Conservation (phyloP, 2,329 filamentous ascomycete genomes). For the Cordyceps fumosorosea region DNA sequence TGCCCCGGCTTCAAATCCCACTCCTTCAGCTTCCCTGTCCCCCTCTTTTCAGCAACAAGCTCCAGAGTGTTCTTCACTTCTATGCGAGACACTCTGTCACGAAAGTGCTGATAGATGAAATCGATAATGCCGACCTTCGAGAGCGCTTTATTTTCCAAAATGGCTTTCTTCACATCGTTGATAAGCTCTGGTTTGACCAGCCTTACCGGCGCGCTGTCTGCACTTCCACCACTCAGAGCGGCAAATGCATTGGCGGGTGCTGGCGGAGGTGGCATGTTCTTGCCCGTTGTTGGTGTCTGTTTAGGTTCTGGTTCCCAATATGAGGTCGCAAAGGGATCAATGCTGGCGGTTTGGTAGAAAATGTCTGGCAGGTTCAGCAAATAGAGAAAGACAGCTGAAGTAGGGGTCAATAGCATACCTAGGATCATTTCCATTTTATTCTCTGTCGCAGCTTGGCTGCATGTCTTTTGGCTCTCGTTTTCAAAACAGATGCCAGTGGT, state of each 20-base stretch:
- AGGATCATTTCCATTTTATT: conserved; percentile 72
- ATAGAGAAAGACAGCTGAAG: background rate
- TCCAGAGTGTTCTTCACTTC: conserved; percentile 38
- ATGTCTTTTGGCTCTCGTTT: conserved; percentile 42
- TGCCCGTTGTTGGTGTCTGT: conserved; percentile 14
- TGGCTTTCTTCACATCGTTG: conserved; percentile 35
- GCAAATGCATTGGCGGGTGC: conserved; percentile 31
- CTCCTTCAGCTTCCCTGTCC: conserved; percentile 29
- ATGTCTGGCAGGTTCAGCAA: conserved; percentile 15
- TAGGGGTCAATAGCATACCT: conserved; percentile 41
- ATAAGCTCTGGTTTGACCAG: conserved; percentile 33
- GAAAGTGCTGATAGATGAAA: conserved; percentile 33
- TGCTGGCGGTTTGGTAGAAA: conserved; percentile 42
- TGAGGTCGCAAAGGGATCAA: conserved; percentile 75
- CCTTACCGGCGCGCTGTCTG: conserved; percentile 20
- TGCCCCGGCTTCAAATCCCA: conserved; percentile 35
- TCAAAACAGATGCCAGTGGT: conserved; percentile 84
- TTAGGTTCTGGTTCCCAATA: conserved; percentile 63
- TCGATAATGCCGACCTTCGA: conserved; percentile 37
- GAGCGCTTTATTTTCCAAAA: conserved; percentile 33
- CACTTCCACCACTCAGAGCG: conserved; percentile 22
- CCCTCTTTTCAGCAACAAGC: conserved; percentile 33
- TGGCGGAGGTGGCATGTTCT: conserved; percentile 27
- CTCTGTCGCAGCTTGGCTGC: conserved; percentile 43
- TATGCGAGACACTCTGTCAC: conserved; percentile 28